Percentiles rank a stretch among this genome's conserved stretches.
phyloP scores from a whole-genome alignment of 306 rosid species.

The Castanea mollissima region DNA sequence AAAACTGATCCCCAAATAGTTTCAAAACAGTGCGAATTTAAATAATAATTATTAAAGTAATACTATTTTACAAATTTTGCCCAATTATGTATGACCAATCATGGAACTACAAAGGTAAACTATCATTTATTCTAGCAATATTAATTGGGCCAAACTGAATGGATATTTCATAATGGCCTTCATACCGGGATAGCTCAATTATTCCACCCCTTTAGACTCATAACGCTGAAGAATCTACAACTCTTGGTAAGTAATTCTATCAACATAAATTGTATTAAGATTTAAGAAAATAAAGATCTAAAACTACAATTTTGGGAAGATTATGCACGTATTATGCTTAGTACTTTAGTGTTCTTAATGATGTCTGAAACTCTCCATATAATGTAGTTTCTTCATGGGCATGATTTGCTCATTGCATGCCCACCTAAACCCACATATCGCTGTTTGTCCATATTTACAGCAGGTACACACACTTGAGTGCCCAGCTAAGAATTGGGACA shows the following conservation, averaged over 20 bases:
- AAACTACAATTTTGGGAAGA: background rate
- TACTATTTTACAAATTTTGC: no score
- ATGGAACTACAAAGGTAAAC: no score
- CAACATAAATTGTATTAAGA: background rate
- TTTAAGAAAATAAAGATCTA: background rate
- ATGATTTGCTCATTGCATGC: conserved; percentile 10
- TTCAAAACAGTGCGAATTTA: no score
- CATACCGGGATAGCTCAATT: background rate
- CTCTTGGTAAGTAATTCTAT: background rate
- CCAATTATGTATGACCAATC: no score
- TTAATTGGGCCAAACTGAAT: no score
- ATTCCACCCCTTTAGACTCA: background rate
- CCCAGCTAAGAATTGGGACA: conserved; percentile 46
- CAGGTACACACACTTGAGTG: conserved; percentile 35
- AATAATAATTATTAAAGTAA: no score
- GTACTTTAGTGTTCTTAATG: background rate
- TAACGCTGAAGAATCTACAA: background rate
- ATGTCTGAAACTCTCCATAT: conserved; percentile 6
- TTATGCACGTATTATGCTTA: background rate
- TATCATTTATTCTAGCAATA: no score
- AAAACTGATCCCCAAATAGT: no score
- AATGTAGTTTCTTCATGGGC: conserved; percentile 33
- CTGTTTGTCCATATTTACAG: conserved; percentile 46
- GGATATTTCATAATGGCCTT: no score
- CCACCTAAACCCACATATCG: conserved; percentile 32